These are phyloP conservation scores for Dimocarpus longan DNA, from an alignment of 345 rosid species.

Conservation along the genomic window DNA sequence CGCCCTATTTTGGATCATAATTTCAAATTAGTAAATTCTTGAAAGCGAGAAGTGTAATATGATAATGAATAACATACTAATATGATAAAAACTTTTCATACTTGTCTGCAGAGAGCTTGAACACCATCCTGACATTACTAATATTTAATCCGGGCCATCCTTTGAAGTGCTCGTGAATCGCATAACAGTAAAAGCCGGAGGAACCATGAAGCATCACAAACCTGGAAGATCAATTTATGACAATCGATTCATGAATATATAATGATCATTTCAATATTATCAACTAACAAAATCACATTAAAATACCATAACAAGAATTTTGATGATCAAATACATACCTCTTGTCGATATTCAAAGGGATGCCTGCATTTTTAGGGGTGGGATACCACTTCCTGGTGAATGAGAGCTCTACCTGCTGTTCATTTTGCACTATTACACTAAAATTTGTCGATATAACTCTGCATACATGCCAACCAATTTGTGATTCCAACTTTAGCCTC, in stretches of 20 bases:
- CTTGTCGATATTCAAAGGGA: slow-evolving; percentile 67
- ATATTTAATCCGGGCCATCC: slow-evolving; percentile 84
- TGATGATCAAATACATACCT: slow-evolving; percentile 33
- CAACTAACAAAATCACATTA: neutral
- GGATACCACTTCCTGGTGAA: slow-evolving; percentile 58
- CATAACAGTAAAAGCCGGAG: slow-evolving; percentile 88
- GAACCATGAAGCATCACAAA: slow-evolving; percentile 65
- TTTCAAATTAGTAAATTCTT: too few species aligned
- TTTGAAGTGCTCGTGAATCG: slow-evolving; percentile 63
- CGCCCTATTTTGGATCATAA: too few species aligned
- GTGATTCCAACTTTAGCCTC: too few species aligned
- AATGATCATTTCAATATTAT: neutral
- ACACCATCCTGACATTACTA: slow-evolving; percentile 65
- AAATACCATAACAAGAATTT: neutral
- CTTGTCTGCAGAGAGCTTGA: slow-evolving; percentile 78
- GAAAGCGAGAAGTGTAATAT: neutral
- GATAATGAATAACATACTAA: neutral
- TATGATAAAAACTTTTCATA: slow-evolving; percentile 24
- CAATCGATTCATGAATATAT: neutral
- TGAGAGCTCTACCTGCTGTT: slow-evolving; percentile 58
- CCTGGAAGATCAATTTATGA: slow-evolving; percentile 31
- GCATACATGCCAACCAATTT: neutral
- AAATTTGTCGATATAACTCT: slow-evolving; percentile 2
- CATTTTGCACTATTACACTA: slow-evolving; percentile 18
- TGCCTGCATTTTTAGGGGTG: slow-evolving; percentile 41